Evolutionary conservation across 106 monocot genomes (phyloP).

Genomic region (Phalaenopsis equestris): DNA sequence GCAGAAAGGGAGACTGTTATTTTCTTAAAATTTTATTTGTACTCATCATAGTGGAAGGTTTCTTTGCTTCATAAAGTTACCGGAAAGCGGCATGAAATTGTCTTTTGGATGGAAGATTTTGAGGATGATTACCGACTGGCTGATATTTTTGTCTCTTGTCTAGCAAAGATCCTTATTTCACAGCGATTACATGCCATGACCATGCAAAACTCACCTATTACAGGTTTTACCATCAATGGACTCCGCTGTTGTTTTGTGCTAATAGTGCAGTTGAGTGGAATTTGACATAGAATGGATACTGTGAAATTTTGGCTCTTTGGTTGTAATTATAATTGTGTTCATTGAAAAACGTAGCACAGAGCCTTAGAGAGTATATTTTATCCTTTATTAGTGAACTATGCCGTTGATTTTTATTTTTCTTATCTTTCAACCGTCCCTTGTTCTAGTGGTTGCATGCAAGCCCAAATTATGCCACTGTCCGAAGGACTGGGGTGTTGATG

Average conservation of each 20-base stretch:
- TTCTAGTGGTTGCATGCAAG: no score
- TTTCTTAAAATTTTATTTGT: neutral
- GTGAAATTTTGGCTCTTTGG: neutral
- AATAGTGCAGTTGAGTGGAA: neutral
- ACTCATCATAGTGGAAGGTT: neutral
- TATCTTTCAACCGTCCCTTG: no score
- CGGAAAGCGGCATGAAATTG: neutral
- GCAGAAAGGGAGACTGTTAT: neutral
- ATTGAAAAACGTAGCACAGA: neutral
- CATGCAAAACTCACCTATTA: neutral
- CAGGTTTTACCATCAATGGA: neutral
- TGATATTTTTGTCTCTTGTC: neutral
- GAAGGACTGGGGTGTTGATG: no score
- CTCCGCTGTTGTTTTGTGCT: neutral
- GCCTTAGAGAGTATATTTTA: no score
- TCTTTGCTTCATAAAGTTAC: neutral
- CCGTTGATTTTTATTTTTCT: no score
- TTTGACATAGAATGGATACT: neutral
- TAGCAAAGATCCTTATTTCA: neutral
- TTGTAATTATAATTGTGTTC: neutral
- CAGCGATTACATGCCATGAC: neutral
- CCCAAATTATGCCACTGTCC: no score
- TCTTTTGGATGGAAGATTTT: neutral
- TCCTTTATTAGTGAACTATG: no score
- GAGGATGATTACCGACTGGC: neutral